Evolutionary conservation across 345 rosid species (phyloP), one percentile per base, ranked within the genome.

Genomic region (Psidium guajava): DNA sequence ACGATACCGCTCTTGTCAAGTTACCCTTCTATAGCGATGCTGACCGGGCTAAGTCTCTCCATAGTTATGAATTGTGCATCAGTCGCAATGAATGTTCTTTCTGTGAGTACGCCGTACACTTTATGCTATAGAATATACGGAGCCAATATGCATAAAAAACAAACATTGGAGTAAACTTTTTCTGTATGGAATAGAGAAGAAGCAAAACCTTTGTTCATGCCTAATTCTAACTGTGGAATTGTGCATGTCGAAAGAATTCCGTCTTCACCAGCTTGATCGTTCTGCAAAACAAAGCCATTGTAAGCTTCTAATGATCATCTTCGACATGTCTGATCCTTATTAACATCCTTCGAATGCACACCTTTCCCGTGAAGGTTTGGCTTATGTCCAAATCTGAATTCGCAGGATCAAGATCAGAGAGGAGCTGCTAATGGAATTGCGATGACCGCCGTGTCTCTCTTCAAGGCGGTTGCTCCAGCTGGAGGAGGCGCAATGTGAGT

Each of bases 31-130:
- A 93, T 95, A 84, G 95, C 94, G 82, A 85, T 87, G 92, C 83
- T 95, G 74, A 90, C 96, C 6, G 99, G 99, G 57, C 53, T 93
- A 83, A 85, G 88, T 85, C 97, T 94, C 82, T 86, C 85, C 74
- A 36, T 96, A 47, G 9, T 90, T 36, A 16, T 96, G 82, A 96
- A 92, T 83, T 91, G 89, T 80, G 99, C 98, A 82, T 97, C 98
- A 3, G 74, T 92, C 36, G 32, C 89, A 64, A 93, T 91, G 93
- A 96, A 89, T 85, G 86, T 90, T 73, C 87, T 97, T 49, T 73
- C 91, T 49, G 98, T 94, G 90, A 90, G 83, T 64, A 28, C 15
- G 42, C 75, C 21, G 12, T 25, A 50, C 27, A 44, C 16, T 53
- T 40, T 28, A 4, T 2, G 11, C 52, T 53, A n/a, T 18, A n/a